Percentiles rank a stretch among this genome's conserved stretches.
phyloP scores from a whole-genome alignment of 148 eudicot species.

The Nyssa sinensis region DNA sequence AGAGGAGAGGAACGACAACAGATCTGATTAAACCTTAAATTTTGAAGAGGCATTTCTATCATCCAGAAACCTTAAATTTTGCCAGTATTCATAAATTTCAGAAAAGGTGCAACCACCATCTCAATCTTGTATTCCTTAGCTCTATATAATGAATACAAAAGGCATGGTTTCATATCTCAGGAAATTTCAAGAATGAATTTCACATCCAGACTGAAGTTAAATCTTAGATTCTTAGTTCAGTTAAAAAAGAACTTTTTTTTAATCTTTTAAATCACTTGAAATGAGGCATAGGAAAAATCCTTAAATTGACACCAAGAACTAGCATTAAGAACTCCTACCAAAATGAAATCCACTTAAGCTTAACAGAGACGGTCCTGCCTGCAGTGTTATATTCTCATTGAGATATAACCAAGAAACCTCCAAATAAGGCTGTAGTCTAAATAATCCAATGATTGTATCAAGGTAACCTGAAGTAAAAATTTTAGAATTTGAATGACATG shows the following conservation, averaged over 20 bases:
- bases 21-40: neutral
- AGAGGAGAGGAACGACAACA: neutral
- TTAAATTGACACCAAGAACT: no score
- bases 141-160: neutral
- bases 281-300: neutral
- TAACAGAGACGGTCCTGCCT: no score
- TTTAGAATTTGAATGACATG: no score
- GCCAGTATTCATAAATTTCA: neutral
- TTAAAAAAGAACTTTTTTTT: no score
- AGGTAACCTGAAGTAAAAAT: neutral
- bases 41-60: neutral
- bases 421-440: neutral
- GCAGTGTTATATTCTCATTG: no score
- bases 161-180: neutral
- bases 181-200: neutral
- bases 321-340: neutral
- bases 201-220: no score
- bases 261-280: neutral
- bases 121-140: no score
- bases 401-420: neutral
- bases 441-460: neutral
- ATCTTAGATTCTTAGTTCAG: no score
- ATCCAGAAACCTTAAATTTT: neutral
- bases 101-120: neutral
- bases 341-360: no score